These are phyloP conservation scores for Pelargonium fulgidum DNA, from an alignment of 441 rosid species.

Conservation along the genomic window DNA sequence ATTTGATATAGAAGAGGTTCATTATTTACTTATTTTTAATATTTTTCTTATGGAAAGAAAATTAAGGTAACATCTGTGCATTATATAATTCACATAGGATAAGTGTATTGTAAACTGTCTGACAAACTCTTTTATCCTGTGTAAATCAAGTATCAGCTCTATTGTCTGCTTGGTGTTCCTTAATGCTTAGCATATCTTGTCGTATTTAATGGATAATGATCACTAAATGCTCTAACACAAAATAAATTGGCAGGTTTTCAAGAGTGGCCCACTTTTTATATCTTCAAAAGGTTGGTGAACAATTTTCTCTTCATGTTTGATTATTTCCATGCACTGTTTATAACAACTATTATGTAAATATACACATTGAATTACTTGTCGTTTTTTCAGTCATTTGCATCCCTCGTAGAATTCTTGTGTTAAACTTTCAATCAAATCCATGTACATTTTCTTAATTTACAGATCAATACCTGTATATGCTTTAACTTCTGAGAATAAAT, in stretches of 20 bases:
- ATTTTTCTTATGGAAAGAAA: not conserved
- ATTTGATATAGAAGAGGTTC: not conserved
- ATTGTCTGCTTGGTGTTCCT: slow-evolving; percentile 1
- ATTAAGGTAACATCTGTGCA: not conserved
- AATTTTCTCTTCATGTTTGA: slow-evolving; percentile 12
- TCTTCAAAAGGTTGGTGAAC: slow-evolving; percentile 78
- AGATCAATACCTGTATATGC: not conserved
- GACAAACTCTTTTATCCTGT: too few species aligned
- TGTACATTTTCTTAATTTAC: not conserved
- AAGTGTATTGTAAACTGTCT: too few species aligned
- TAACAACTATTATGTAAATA: not conserved
- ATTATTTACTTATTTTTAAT: not conserved
- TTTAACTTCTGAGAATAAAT: not conserved
- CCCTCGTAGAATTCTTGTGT: not conserved
- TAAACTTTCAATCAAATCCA: not conserved
- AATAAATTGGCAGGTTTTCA: slow-evolving; percentile 61
- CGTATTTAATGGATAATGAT: not conserved
- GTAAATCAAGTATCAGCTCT: not conserved
- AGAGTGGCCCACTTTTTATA: slow-evolving; percentile 93
- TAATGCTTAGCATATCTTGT: not conserved
- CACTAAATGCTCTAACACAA: slow-evolving; percentile 13
- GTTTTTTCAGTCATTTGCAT: not conserved
- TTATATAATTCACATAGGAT: not conserved
- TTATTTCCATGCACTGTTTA: not conserved
- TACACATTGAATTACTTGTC: slow-evolving; percentile 3